These are phyloP conservation scores for Ulmus americana DNA, from an alignment of 331 rosid genomes.

Conservation along the genomic window DNA sequence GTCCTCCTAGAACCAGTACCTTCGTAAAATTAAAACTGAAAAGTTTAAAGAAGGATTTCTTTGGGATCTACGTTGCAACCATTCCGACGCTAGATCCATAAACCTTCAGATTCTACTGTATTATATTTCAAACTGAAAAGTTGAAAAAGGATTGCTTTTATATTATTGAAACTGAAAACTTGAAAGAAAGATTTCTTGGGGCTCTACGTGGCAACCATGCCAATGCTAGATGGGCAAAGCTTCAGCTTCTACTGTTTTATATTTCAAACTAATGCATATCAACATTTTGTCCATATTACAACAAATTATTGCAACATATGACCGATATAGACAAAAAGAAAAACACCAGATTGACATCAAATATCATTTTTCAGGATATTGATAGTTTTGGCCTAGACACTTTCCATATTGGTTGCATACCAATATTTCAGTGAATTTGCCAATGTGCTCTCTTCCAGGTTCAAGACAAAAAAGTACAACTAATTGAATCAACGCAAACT, in stretches of 20 bases:
- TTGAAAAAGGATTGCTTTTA: background rate
- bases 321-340: too few relatives aligned
- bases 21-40: too few relatives aligned
- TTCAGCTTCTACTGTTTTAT: background rate
- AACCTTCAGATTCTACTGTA: background rate
- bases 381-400: background rate
- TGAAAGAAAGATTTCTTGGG: background rate
- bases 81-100: background rate
- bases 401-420: conserved; percentile 1
- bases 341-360: background rate
- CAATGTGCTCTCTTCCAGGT: background rate
- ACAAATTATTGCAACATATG: too few relatives aligned
- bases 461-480: background rate
- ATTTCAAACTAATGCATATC: background rate
- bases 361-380: background rate
- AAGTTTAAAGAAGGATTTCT: background rate
- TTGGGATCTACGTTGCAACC: background rate
- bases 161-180: background rate
- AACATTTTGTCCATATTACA: background rate
- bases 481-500: background rate
- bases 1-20: too few relatives aligned
- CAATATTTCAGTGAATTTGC: background rate
- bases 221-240: background rate
- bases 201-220: background rate
- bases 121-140: background rate